A percentile compares a stretch with the other conserved stretches of the same genome.
Conservation (phyloP, 345 rosid genomes). For the Brassica rapa region DNA sequence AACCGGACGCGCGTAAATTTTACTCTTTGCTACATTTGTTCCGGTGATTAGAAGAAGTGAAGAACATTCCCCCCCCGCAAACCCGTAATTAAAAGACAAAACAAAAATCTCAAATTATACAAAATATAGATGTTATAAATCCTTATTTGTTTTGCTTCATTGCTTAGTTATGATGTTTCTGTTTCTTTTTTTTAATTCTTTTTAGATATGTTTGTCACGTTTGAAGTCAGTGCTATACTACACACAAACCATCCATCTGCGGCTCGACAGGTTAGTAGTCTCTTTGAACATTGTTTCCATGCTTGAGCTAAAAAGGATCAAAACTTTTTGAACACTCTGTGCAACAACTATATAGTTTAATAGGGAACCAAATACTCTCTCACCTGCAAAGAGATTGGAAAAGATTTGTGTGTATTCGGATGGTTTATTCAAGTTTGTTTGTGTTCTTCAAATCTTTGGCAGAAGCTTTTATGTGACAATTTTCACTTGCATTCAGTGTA, state of each 20-base stretch:
- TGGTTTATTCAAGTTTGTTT: no score
- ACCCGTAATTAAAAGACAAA: neutral
- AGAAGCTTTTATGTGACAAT: no score
- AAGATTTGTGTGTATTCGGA: no score
- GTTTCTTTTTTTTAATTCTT: neutral
- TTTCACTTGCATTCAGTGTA: no score
- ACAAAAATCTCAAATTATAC: neutral
- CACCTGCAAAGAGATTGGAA: conserved; percentile 6
- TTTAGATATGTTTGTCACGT: neutral
- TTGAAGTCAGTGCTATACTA: conserved; percentile 54
- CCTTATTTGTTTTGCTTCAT: conserved; percentile 6
- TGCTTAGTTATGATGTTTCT: conserved; percentile 18
- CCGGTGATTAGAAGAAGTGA: conserved; percentile 12
- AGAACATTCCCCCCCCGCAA: conserved; percentile 9
- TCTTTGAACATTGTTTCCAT: neutral
- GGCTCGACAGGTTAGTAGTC: conserved; percentile 65
- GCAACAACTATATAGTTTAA: neutral
- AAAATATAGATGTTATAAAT: neutral
- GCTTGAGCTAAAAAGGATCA: neutral
- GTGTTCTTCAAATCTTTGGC: no score
- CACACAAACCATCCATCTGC: conserved; percentile 95
- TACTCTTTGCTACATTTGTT: conserved; percentile 20
- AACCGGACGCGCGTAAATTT: conserved; percentile 11
- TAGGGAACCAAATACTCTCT: neutral
- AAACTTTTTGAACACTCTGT: neutral